A percentile compares a stretch with the other conserved stretches of the same genome.
phyloP scores from a whole-genome alignment of 768 basidiomycete genomes.

The Mrakia frigida region DNA sequence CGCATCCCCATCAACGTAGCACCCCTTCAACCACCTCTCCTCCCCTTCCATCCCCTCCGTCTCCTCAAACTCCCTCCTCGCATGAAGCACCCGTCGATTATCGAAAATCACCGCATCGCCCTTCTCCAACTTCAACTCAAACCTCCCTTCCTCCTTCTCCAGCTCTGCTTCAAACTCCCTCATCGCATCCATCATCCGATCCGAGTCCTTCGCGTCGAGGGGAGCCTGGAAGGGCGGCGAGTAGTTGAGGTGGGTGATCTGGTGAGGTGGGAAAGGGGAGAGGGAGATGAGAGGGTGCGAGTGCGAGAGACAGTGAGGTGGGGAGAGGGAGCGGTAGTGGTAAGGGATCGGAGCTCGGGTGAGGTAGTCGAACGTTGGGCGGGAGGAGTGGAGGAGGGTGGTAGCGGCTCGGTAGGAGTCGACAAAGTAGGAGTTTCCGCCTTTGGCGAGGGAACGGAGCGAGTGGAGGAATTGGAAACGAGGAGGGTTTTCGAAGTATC shows the following conservation, averaged over 20 bases:
- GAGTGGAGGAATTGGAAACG: conserved; percentile 90
- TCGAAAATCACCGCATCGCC: conserved; percentile 58
- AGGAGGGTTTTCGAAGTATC: conserved; percentile 87
- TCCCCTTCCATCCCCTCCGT: conserved; percentile 39
- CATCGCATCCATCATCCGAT: conserved; percentile 43
- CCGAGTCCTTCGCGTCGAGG: conserved; percentile 44
- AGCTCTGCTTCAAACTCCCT: conserved; percentile 57
- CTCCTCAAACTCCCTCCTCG: conserved; percentile 67
- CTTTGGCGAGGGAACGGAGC: conserved; percentile 66
- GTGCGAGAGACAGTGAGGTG: conserved; percentile 61
- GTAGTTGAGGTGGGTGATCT: conserved; percentile 72
- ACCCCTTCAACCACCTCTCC: conserved; percentile 82
- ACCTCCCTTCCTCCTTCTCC: conserved; percentile 53
- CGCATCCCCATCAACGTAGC: conserved; percentile 53
- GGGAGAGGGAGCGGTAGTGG: conserved; percentile 81
- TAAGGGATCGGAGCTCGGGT: conserved; percentile 65
- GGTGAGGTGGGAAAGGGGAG: neutral
- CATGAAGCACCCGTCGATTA: conserved; percentile 84
- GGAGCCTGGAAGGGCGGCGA: conserved; percentile 93
- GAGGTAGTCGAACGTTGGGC: conserved; percentile 58
- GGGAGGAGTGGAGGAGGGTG: conserved; percentile 50
- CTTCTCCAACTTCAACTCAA: conserved; percentile 51
- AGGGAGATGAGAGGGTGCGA: conserved; percentile 73
- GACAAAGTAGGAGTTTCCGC: conserved; percentile 80
- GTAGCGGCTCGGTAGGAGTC: conserved; percentile 67